Conservation (phyloP, 495 filamentous ascomycete species). For the Penicillium argentinense region DNA sequence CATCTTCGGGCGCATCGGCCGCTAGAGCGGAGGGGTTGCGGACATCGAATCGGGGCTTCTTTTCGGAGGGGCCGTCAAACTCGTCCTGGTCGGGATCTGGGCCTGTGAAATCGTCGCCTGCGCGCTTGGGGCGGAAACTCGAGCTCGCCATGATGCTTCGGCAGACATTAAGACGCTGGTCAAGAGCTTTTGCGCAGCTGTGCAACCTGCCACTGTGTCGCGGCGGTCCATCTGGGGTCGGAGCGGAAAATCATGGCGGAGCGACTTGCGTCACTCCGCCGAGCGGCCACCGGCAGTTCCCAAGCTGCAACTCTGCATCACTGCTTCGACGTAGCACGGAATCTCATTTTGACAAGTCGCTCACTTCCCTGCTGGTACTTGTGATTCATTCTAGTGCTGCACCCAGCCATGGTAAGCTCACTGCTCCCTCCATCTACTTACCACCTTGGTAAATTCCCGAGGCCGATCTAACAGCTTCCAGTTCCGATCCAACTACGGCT, state of each 20-base stretch:
- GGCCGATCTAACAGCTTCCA: conserved; percentile 25
- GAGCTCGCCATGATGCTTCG: conserved; percentile 57
- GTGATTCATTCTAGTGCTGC: background rate
- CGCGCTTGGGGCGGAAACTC: conserved; percentile 75
- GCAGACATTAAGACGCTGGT: background rate
- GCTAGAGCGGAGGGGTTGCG: conserved; percentile 91
- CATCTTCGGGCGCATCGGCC: conserved; percentile 73
- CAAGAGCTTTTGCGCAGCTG: conserved; percentile 7
- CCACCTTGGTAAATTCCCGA: background rate
- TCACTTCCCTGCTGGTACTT: no score
- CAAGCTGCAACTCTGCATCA: background rate
- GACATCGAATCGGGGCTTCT: conserved; percentile 92
- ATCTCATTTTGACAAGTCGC: no score
- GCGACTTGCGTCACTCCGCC: conserved; percentile 43
- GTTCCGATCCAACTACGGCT: conserved; percentile 55
- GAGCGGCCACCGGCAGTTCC: conserved; percentile 4
- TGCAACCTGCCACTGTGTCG: conserved; percentile 19
- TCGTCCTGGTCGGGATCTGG: conserved; percentile 60
- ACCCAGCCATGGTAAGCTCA: conserved; percentile 28
- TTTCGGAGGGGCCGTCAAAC: conserved; percentile 46
- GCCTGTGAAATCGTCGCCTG: conserved; percentile 75
- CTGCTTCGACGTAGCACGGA: no score
- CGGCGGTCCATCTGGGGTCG: conserved; percentile 29
- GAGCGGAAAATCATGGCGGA: conserved; percentile 49
- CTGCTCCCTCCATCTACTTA: background rate